Conservation (phyloP, 768 basidiomycete species). For the Tricholoma terreum region DNA sequence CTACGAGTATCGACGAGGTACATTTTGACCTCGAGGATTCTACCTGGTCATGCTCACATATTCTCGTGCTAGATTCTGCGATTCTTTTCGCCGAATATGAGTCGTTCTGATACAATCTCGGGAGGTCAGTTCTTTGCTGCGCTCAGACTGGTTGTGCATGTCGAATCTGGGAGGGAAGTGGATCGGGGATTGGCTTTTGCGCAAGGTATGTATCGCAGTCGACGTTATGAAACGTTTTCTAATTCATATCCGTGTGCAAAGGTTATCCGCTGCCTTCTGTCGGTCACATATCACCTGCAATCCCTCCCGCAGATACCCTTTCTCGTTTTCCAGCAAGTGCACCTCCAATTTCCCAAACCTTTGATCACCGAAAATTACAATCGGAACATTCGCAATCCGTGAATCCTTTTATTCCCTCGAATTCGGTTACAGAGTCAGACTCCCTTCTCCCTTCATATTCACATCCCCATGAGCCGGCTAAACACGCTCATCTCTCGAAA, state of each 20-base stretch:
- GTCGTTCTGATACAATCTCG: constrained; percentile 48
- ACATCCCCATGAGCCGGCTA: constrained; percentile 4
- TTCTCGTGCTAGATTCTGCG: constrained; percentile 53
- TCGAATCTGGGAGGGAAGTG: constrained; percentile 54
- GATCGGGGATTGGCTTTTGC: constrained; percentile 70
- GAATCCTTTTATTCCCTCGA: not conserved
- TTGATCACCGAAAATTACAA: not conserved
- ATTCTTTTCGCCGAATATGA: constrained; percentile 57
- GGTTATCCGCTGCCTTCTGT: not conserved
- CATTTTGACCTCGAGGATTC: not conserved
- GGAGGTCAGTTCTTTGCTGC: constrained; percentile 79
- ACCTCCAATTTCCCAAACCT: not conserved
- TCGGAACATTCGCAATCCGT: not conserved
- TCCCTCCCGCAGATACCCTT: not conserved
- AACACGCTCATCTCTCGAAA: not conserved
- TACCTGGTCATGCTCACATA: not conserved
- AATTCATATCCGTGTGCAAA: not conserved
- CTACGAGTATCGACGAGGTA: constrained; percentile 57
- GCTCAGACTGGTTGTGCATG: constrained; percentile 63
- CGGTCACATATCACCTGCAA: not conserved
- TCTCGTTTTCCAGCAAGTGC: not conserved
- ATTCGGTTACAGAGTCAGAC: not conserved
- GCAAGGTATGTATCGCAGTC: constrained; percentile 51
- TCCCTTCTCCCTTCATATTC: constrained; percentile 13
- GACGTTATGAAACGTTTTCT: not conserved